phyloP scores from a whole-genome alignment of 2,329 filamentous ascomycete species.

The Colletotrichum gigasporum region DNA sequence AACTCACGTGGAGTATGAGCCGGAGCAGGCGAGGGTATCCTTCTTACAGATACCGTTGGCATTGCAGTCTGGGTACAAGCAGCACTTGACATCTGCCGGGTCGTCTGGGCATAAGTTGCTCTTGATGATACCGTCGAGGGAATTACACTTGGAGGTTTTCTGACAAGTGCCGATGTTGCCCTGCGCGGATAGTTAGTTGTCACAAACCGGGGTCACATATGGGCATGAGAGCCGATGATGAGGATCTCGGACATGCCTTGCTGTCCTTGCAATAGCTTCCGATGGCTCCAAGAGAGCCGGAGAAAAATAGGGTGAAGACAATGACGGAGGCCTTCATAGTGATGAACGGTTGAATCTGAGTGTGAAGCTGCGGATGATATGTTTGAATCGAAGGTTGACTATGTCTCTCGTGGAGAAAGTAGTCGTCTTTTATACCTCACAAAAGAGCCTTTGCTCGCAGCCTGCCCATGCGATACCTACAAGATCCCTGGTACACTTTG shows the following conservation, averaged over 20 bases:
- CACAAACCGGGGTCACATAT: too few species aligned
- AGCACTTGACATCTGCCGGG: slow-evolving; percentile 26
- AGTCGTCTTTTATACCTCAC: neutral
- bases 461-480: too few species aligned
- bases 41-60: slow-evolving; percentile 20
- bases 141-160: slow-evolving; percentile 20
- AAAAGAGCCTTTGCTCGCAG: too few species aligned
- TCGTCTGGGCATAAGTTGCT: slow-evolving; percentile 26
- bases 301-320: slow-evolving; percentile 4
- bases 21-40: slow-evolving; percentile 17
- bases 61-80: slow-evolving; percentile 26
- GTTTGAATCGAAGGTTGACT: neutral
- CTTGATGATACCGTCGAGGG: slow-evolving; percentile 11
- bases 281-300: slow-evolving; percentile 13
- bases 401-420: neutral
- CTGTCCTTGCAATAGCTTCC: slow-evolving; percentile 20
- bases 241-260: slow-evolving; percentile 3
- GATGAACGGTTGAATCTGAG: neutral
- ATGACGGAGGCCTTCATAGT: slow-evolving; percentile 10
- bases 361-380: too few species aligned
- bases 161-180: slow-evolving; percentile 26
- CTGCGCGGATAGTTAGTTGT: neutral
- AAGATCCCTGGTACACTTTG: too few species aligned
- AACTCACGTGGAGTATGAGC: slow-evolving; percentile 17
- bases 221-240: too few species aligned